A percentile compares a stretch with the other conserved stretches of the same genome.
These are phyloP conservation scores for Microcera coccophila DNA, from an alignment of 2,329 filamentous ascomycete genomes.

Conservation along the genomic window DNA sequence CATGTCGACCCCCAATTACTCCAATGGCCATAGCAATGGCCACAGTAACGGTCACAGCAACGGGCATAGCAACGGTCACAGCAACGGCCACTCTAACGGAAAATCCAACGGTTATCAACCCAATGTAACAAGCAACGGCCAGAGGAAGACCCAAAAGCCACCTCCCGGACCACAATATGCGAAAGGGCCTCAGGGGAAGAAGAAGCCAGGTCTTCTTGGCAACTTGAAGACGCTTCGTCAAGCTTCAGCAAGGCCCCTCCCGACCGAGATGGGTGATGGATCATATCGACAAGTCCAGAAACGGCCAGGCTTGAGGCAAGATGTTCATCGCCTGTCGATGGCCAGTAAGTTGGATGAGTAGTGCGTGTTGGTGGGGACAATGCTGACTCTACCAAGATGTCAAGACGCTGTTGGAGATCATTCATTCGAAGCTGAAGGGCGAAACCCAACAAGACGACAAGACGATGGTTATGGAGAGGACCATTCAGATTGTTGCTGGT, in stretches of 20 bases:
- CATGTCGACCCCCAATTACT: constrained; percentile 18
- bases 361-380: background rate
- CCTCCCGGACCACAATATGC: no score
- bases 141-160: no score
- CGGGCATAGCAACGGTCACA: constrained; percentile 1
- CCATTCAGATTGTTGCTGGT: constrained; percentile 65
- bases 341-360: constrained; percentile 11
- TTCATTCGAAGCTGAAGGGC: constrained; percentile 61
- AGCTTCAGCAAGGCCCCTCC: constrained; percentile 58
- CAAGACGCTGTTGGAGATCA: constrained; percentile 57
- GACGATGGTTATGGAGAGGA: constrained; percentile 71
- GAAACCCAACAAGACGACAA: constrained; percentile 66
- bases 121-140: background rate
- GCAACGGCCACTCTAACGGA: constrained; percentile 3
- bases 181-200: no score
- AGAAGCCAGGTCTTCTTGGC: constrained; percentile 24
- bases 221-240: constrained; percentile 33
- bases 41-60: constrained; percentile 7
- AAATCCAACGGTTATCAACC: constrained; percentile 5
- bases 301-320: constrained; percentile 35
- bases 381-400: constrained; percentile 47
- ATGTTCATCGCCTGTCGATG: constrained; percentile 19
- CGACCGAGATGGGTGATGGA: constrained; percentile 60
- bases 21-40: constrained; percentile 16
- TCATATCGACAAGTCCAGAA: constrained; percentile 49